phyloP scores from a whole-genome alignment of 2,329 filamentous ascomycete species.

The Stachybotrys elegans region DNA sequence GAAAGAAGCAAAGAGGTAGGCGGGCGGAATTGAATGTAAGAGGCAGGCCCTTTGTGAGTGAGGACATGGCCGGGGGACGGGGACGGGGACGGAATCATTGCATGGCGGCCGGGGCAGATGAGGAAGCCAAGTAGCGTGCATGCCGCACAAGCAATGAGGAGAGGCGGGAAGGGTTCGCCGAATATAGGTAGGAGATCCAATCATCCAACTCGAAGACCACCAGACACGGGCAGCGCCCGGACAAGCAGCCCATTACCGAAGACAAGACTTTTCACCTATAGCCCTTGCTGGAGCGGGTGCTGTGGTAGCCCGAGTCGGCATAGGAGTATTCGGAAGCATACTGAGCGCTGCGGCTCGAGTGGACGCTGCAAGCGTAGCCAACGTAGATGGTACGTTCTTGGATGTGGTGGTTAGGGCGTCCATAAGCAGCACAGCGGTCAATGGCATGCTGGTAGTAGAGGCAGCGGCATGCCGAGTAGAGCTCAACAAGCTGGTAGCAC shows the following conservation, averaged over 20 bases:
- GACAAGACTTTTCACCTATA: constrained; percentile 50
- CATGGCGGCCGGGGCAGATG: constrained; percentile 24
- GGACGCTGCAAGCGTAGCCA: constrained; percentile 65
- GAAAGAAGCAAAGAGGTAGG: constrained; percentile 10
- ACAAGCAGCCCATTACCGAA: constrained; percentile 41
- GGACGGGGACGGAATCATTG: constrained; percentile 9
- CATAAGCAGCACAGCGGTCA: constrained; percentile 74
- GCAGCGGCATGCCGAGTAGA: constrained; percentile 82
- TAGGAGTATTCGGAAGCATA: constrained; percentile 37
- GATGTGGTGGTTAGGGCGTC: constrained; percentile 65
- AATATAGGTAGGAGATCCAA: constrained; percentile 47
- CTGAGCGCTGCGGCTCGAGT: constrained; percentile 29
- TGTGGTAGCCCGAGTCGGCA: constrained; percentile 52
- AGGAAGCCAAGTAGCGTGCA: constrained; percentile 33
- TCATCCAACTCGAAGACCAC: constrained; percentile 36
- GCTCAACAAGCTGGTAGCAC: constrained; percentile 84
- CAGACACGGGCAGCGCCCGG: constrained; percentile 35
- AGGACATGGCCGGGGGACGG: constrained; percentile 4
- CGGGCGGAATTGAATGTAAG: too few relatives aligned
- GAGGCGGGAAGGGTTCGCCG: constrained; percentile 41
- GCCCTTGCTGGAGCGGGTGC: constrained; percentile 39
- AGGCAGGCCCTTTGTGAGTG: constrained; percentile 3
- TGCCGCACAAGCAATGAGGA: constrained; percentile 43
- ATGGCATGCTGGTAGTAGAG: constrained; percentile 84
- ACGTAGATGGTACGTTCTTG: constrained; percentile 75